Base-by-base conservation (phyloP, 2,329 filamentous ascomycete genomes). In the Penicillium digitatum region DNA sequence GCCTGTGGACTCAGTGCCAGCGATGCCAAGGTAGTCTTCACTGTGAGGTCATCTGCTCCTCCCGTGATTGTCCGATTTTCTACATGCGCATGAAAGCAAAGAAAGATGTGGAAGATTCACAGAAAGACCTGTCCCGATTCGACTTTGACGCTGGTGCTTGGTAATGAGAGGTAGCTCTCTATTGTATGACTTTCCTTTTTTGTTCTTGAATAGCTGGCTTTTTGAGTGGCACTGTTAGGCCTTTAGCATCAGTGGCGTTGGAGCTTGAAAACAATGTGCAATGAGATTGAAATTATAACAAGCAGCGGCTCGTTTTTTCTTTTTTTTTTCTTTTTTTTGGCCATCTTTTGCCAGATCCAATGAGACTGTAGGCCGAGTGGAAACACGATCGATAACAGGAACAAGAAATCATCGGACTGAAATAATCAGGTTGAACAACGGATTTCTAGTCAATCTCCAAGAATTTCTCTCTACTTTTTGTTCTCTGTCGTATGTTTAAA, bases 31-130 rank as follows among this genome's bases (percentile, higher is more conserved):
- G 92, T 52, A 96, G 91, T 77, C 88, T 99, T 82, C 94, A 99
- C 76, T 94, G 90, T 72, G 94, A 99, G 74, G 95, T 99, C 52
- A 97, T 99, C 65, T 99, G 94, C 78, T 92, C 88, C 60, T 93
- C 88, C 72, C 89, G 91, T 72, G 94, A 99, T 78, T 99, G 94
- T 71, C 94, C 94, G 1, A 99, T 99, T 68, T 99, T 99, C 75
- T 99, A 99, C 74, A 99, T 99, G 94, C 86, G 94, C 5, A 99
- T 99, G 94, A 99, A 99, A 81, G 93, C 93, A 31, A 95, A 96
- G 82, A 99, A 99, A 80, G 94, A 99, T 72, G 86, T 97, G 37
- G 93, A 97, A 74, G 94, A 99, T 76, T 87, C 87, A 1, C 90
- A 92, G 54, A 95, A 90, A 77, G 94, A 99, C 73, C 74, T 99